phyloP scores from a whole-genome alignment of 495 filamentous ascomycete genomes.

The Tuber aestivum region DNA sequence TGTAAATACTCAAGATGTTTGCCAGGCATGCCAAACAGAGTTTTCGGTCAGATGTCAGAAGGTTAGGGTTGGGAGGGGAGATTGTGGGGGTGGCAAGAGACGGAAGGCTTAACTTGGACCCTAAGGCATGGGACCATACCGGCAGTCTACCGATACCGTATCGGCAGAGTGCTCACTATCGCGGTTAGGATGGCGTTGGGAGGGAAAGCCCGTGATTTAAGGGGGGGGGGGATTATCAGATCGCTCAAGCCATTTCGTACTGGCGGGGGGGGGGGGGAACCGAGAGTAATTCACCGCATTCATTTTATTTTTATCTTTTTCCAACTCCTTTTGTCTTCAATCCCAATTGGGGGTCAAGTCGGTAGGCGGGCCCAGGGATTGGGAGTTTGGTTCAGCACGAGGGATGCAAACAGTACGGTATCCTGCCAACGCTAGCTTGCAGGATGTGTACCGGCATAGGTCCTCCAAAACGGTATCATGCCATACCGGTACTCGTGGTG shows the following conservation, averaged over 20 bases:
- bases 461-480: background rate
- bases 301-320: background rate
- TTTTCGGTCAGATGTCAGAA: background rate
- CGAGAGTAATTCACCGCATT: background rate
- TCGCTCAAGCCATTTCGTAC: background rate
- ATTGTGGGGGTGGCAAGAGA: background rate
- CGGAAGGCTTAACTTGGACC: background rate
- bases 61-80: background rate
- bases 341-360: background rate
- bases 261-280: no score
- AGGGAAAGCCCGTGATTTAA: background rate
- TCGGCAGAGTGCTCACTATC: background rate
- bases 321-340: background rate
- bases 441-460: background rate
- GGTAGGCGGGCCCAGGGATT: background rate
- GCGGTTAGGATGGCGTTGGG: background rate
- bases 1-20: background rate
- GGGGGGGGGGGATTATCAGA: background rate
- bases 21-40: background rate
- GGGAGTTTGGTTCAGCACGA: background rate
- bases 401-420: background rate
- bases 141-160: background rate
- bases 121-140: background rate
- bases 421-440: background rate
- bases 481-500: no score